Evolutionary conservation across 345 rosid genomes (phyloP), one percentile per base, ranked within the genome.

Genomic region (Theobroma cacao): DNA sequence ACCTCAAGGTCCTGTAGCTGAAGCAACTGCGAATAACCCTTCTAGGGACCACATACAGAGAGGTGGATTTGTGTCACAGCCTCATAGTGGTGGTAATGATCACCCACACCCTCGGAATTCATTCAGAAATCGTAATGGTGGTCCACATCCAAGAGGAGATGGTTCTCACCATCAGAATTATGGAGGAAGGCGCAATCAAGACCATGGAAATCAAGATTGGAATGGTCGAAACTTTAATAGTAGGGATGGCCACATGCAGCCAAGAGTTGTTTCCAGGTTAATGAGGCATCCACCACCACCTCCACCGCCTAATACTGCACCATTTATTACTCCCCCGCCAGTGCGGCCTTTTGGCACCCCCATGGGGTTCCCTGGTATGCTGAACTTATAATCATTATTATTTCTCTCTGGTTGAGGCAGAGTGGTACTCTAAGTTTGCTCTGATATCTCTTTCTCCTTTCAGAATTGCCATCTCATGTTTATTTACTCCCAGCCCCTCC

Each of bases 161-260:
- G 89, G 91, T 81, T 89, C 90, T 76, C 93, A 90, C 79, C 88
- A 91, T 83, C 91, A 89, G 61, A 88, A 61, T 83, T 90, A 90
- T 80, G 92, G 94, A 65, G 87, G 90, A 70, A 87, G 97, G 83
- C 95, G 94, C 50, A 93, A 86, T 83, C 97, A 89, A 70, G 95
- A 91, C 52, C 90, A 84, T 50, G 94, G 90, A 40, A 87, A 84
- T 79, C 92, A 83, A 38, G 89, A 85, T 48, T 91, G 94, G 99
- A 86, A 82, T 83, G 9, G 69, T 80, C 85, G 97, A 48, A 86
- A 75, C 80, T 90, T 89, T 74, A 92, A 84, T 79, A 87, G 87
- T 60, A 87, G 94, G 85, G 99, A 91, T 69, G 82, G 82, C 59
- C 92, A 88, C 38, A 75, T 85, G 82, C 97, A 89, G 72, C 85